A percentile compares a stretch with the other conserved stretches of the same genome.
phyloP scores from a whole-genome alignment of 306 rosid species.

The Morella rubra region DNA sequence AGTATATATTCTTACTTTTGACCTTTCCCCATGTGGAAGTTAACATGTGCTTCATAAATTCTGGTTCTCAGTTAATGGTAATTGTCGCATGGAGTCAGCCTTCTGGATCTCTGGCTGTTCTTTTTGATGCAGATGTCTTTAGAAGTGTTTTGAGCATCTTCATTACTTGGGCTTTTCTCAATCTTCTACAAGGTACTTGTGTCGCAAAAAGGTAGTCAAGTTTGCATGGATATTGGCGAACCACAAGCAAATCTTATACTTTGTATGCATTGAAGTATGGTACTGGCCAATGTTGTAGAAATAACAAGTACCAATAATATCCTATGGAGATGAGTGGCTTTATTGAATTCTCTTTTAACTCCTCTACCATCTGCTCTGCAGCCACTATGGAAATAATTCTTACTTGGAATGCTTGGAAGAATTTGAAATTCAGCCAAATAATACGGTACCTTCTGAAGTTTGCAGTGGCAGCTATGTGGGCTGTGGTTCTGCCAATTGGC shows the following conservation, averaged over 20 bases:
- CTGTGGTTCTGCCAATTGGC: slow-evolving; percentile 76
- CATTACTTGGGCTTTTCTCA: slow-evolving; percentile 81
- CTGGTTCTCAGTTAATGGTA: slow-evolving; percentile 80
- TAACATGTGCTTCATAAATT: neutral
- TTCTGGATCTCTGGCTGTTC: slow-evolving; percentile 58
- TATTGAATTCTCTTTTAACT: neutral
- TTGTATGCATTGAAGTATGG: neutral
- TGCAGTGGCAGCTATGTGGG: slow-evolving; percentile 82
- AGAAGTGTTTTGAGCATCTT: slow-evolving; percentile 79
- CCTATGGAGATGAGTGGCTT: neutral
- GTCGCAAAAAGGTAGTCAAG: slow-evolving; percentile 3
- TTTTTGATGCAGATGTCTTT: slow-evolving; percentile 71
- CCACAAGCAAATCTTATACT: neutral
- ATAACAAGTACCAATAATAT: neutral
- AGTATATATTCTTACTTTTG: slow-evolving; percentile 7
- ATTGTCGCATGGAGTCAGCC: slow-evolving; percentile 82
- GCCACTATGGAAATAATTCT: slow-evolving; percentile 80
- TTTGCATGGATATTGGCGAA: neutral
- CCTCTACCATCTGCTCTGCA: slow-evolving; percentile 46
- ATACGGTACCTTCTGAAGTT: slow-evolving; percentile 85
- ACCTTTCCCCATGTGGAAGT: slow-evolving; percentile 11
- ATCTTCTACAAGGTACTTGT: slow-evolving; percentile 80
- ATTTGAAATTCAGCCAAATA: slow-evolving; percentile 81
- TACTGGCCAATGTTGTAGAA: neutral
- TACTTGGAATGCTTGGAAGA: slow-evolving; percentile 78